Conservation (phyloP, 805 yeast species). For the Priceomyces haplophilus region DNA sequence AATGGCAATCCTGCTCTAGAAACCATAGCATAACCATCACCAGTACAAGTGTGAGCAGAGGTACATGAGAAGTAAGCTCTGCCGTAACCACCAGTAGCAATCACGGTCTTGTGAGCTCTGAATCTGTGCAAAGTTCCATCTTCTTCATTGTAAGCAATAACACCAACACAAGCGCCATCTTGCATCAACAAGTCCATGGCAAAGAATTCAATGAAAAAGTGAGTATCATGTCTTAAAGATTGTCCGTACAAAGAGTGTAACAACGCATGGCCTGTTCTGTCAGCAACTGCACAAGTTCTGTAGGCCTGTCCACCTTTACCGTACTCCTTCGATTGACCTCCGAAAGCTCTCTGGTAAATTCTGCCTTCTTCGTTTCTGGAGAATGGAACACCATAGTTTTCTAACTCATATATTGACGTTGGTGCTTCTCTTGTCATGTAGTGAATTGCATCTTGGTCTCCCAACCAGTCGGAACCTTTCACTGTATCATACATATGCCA, state of each 20-base stretch:
- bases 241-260: conserved; percentile 96
- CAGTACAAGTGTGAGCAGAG: conserved; percentile 99
- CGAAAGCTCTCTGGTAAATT: conserved; percentile 98
- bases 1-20: conserved; percentile 97
- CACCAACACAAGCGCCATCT: conserved; percentile 95
- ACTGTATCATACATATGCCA: conserved; percentile 99
- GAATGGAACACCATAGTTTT: conserved; percentile 98
- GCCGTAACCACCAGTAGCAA: conserved; percentile 99
- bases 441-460: conserved; percentile 98
- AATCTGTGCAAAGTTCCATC: conserved; percentile 98
- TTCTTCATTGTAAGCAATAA: conserved; percentile 96
- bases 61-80: conserved; percentile 98
- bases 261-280: conserved; percentile 97
- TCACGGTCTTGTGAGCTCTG: conserved; percentile 92
- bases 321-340: conserved; percentile 92
- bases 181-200: conserved; percentile 93
- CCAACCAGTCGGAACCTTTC: conserved; percentile 98
- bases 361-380: conserved; percentile 95
- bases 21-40: conserved; percentile 99
- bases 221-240: conserved; percentile 93
- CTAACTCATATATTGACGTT: conserved; percentile 89
- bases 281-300: conserved; percentile 99
- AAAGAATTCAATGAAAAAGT: conserved; percentile 95
- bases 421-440: conserved; percentile 99
- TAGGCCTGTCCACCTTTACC: conserved; percentile 99